Evolutionary conservation across 257 asterid species (phyloP), one percentile per base, ranked within the genome.

Genomic region (Paraleonurus japonicus): DNA sequence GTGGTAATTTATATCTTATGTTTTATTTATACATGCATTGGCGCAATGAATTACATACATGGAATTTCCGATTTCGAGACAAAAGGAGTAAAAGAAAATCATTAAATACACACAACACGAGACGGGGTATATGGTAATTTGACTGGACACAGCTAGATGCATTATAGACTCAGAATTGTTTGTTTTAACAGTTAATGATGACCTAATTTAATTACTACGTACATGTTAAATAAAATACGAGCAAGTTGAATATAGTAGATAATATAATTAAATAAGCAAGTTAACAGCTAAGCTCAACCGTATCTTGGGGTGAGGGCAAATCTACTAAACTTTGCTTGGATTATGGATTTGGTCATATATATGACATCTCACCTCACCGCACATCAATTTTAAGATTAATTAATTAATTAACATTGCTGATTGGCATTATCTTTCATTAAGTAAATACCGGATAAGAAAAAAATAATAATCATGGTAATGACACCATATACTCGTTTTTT

Each of bases 131-230:
- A 10, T 77, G 71, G 67, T 47, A 65, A 62, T 58, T 61, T 65
- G 1, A 37, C 71, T 70, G 77, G 71, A 75, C 62, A 79, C 76
- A 75, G 75, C 72, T 79, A 59, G 24, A 43, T 43, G 51, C 15
- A 41, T 33, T 11, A 4, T 26, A 35, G 8, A 51, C 12, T 22
- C 27, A 33, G 23, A 32, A 2, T 27, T 23, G 35, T 54, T 58
- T 43, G 63, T 45, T 67, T 51, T 58, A n/a, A 60, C 61, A 39
- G 66, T 54, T 63, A 5, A 41, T 60, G 48, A 11, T 54, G 53
- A 32, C 59, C 50, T 39, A 58, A 9, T 17, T 60, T 51, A 30
- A 2, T 32, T 64, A 23, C 13, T 20, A 9, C 43, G 48, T 45
- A 24, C 20, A 22, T 9, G 24, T 12, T 51, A 19, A 65, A 33